Base-by-base conservation (phyloP, 495 filamentous ascomycete species). In the Penicillium manginii region DNA sequence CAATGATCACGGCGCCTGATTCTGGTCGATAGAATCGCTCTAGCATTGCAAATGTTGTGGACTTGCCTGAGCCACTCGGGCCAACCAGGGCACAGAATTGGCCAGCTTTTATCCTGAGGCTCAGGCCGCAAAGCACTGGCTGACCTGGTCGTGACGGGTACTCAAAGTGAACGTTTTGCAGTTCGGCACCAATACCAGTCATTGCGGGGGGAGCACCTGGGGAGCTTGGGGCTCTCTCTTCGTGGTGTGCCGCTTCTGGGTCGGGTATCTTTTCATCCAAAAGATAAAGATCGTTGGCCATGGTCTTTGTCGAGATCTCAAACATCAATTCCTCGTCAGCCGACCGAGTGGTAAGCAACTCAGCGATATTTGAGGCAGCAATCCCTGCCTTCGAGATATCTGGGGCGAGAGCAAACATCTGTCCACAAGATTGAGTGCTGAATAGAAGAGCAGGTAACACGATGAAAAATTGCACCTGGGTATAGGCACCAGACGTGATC, bases 371-470 rank as follows among this genome's bases (percentile, higher is more conserved):
- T 8, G 71, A 67, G 15, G 72, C 67, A 9, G 74, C 73, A 2
- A 72, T 37, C 5, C 68, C 59, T 2, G 86, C 84, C 42, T 80
- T 81, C 11, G 85, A 84, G 12, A 89, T 69, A 52, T 87, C 84
- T 0, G 85, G 84, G 0, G 84, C 85, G 1, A 88, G 74, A 5
- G 81, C 80, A 61, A 89, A 88, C 75, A 88, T 83, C 62, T 88
- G 86, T 0, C 85, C 83, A 55, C 83, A 86, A 3, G 81, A 80
- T 64, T 88, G 87, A 0, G 85, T 85, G 33, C 80, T 84, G 61
- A 83, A 82, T 19, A 83, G 68, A 0, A 84, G 64, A 5, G 86
- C 83, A 0, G 84, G 78, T 12, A 88, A 68, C 2, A 89, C 83
- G 55, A 87, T 88, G 68, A 88, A 88, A 70, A 90, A 89, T 54